phyloP scores from a whole-genome alignment of 805 yeast genomes.

The Schwanniomyces vanrijiae region DNA sequence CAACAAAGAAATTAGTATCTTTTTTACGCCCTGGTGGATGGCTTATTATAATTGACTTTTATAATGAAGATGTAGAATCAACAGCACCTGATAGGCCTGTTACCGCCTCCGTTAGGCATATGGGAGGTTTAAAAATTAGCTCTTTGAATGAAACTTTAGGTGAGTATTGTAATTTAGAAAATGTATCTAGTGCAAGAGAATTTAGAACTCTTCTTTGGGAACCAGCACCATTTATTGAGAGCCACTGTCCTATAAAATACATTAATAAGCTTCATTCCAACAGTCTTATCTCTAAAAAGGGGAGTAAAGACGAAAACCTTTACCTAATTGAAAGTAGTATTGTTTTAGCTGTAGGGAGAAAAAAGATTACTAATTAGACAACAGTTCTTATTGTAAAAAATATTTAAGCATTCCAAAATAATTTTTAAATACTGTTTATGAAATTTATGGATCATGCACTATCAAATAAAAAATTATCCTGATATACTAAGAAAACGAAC shows the following conservation, averaged over 20 bases:
- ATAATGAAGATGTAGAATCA: constrained; percentile 31
- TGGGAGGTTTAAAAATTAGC: constrained; percentile 31
- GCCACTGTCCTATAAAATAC: constrained; percentile 19
- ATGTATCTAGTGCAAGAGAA: constrained; percentile 23
- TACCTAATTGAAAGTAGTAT: constrained; percentile 18
- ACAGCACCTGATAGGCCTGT: constrained; percentile 3
- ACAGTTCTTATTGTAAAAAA: no score
- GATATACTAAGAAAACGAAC: no score
- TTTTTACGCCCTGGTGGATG: constrained; percentile 35
- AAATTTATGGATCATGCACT: no score
- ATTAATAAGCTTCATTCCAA: constrained; percentile 14
- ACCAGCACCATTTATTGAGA: constrained; percentile 18
- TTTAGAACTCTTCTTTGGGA: constrained; percentile 22
- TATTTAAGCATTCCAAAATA: no score
- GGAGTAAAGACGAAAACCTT: constrained; percentile 6
- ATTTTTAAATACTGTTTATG: no score
- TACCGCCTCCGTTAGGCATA: constrained; percentile 23
- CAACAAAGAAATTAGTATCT: constrained; percentile 28
- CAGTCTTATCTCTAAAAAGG: constrained; percentile 11
- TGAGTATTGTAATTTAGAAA: constrained; percentile 16
- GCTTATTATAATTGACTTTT: constrained; percentile 38
- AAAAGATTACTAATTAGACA: constrained; percentile 2
- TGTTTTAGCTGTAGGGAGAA: constrained; percentile 31
- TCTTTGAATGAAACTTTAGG: constrained; percentile 21
- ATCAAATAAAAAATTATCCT: no score